A percentile compares a stretch with the other conserved stretches of the same genome.
phyloP scores from a whole-genome alignment of 2,329 filamentous ascomycete species.

The Fusarium verticillioides region DNA sequence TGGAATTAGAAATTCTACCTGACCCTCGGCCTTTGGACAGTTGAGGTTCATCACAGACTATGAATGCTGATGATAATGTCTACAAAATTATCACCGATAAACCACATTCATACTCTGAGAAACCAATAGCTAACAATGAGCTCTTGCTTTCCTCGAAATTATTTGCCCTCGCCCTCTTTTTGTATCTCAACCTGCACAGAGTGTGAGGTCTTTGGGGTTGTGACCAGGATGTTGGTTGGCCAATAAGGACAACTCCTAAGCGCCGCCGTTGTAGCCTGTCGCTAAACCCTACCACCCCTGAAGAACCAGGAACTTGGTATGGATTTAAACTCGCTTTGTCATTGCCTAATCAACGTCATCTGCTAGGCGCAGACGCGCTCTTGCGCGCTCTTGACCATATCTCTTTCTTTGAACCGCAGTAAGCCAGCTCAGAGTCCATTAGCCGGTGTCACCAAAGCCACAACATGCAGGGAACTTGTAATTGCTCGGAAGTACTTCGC shows the following conservation, averaged over 20 bases:
- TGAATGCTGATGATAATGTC: not conserved
- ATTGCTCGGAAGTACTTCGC: not conserved
- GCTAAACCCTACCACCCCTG: conserved; percentile 40
- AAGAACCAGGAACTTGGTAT: conserved; percentile 30
- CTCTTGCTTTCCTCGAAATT: not conserved
- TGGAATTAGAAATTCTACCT: not conserved
- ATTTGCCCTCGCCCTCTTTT: not conserved
- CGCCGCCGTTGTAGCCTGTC: conserved; percentile 46
- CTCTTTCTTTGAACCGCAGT: not conserved
- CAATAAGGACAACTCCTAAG: conserved; percentile 46
- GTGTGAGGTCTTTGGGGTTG: conserved; percentile 36
- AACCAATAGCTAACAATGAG: not conserved
- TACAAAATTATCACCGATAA: not conserved
- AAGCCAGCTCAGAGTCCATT: conserved; percentile 3
- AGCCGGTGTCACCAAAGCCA: conserved; percentile 16
- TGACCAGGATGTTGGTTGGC: conserved; percentile 37
- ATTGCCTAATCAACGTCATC: conserved; percentile 32
- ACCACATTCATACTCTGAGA: not conserved
- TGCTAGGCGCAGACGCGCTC: conserved; percentile 17
- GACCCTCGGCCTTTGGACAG: not conserved
- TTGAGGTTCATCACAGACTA: not conserved
- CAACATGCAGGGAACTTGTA: conserved; percentile 30
- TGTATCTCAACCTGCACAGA: not conserved
- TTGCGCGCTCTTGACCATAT: conserved; percentile 17
- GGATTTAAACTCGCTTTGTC: conserved; percentile 15